phyloP scores from a whole-genome alignment of 2,329 filamentous ascomycete genomes.

The Ophioceras dolichostomum region DNA sequence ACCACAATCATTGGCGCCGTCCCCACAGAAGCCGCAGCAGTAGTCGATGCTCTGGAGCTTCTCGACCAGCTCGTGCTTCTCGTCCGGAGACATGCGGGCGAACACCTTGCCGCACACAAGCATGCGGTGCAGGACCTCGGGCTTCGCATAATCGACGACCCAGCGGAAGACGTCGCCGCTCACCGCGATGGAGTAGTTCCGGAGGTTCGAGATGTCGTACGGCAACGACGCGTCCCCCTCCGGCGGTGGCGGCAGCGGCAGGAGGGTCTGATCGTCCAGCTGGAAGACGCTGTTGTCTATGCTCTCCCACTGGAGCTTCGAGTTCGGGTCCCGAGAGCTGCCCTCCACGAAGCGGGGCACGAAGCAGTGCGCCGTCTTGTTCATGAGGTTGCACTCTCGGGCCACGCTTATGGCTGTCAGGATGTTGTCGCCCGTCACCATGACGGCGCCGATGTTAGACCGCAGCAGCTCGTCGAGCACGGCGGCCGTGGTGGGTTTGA shows the following conservation, averaged over 20 bases:
- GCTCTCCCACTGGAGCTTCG: conserved; percentile 77
- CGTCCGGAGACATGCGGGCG: conserved; percentile 96
- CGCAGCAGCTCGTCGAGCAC: conserved; percentile 72
- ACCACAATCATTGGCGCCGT: conserved; percentile 95
- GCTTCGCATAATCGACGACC: conserved; percentile 82
- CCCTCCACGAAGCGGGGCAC: conserved; percentile 78
- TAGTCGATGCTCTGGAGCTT: conserved; percentile 95
- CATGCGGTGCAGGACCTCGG: conserved; percentile 70
- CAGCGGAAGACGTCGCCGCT: conserved; percentile 93
- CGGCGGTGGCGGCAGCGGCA: conserved; percentile 38
- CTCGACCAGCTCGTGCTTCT: conserved; percentile 95
- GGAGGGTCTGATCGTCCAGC: conserved; percentile 67
- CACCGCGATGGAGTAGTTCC: conserved; percentile 80
- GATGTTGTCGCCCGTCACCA: conserved; percentile 98
- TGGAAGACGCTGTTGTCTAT: conserved; percentile 75
- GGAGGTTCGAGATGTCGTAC: conserved; percentile 68
- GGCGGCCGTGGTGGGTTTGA: conserved; percentile 74
- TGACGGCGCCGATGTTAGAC: conserved; percentile 79
- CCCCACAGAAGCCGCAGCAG: conserved; percentile 90
- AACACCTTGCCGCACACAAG: conserved; percentile 87
- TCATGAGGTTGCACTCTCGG: conserved; percentile 74
- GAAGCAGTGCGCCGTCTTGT: conserved; percentile 77
- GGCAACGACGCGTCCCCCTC: conserved; percentile 73
- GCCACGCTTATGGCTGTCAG: conserved; percentile 93
- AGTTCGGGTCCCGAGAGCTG: conserved; percentile 59